Conservation (phyloP, 495 filamentous ascomycete species). For the Penicillium macrosclerotiorum region DNA sequence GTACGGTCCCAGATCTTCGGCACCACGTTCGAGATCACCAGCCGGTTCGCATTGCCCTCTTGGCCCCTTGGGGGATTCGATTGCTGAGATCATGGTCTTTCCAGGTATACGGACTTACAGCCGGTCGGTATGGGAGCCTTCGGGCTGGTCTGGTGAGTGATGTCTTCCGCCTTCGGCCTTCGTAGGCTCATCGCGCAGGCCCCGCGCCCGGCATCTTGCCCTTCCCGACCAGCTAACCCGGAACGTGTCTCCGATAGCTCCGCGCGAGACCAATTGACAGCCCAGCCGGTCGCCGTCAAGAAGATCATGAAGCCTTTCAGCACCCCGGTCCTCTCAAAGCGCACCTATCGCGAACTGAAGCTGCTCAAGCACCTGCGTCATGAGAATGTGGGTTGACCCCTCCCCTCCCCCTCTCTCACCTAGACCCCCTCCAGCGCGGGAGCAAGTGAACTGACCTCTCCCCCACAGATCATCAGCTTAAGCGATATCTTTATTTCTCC, state of each 20-base stretch:
- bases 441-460: conserved; percentile 18
- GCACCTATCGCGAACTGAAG: conserved; percentile 97
- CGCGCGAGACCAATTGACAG: conserved; percentile 94
- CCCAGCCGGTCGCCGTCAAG: conserved; percentile 94
- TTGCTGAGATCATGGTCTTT: conserved; percentile 15
- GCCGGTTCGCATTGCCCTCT: conserved; percentile 62
- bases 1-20: conserved; percentile 99
- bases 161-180: conserved; percentile 16
- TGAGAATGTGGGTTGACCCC: conserved; percentile 71
- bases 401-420: background rate
- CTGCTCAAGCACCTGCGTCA: conserved; percentile 93
- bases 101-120: conserved; percentile 93
- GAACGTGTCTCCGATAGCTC: conserved; percentile 56
- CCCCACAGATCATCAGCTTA: conserved; percentile 82
- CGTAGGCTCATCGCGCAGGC: conserved; percentile 1
- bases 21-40: conserved; percentile 99
- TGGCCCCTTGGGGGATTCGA: conserved; percentile 3
- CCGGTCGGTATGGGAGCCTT: conserved; percentile 99
- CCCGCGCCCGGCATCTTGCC: background rate
- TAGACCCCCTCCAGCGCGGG: background rate
- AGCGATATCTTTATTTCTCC: conserved; percentile 99
- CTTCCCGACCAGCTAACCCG: conserved; percentile 17
- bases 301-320: conserved; percentile 99
- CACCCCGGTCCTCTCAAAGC: conserved; percentile 93
- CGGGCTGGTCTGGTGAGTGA: conserved; percentile 88